These are phyloP conservation scores for Fusarium sp. DNA, from an alignment of 2,329 filamentous ascomycete genomes.

Conservation along the genomic window DNA sequence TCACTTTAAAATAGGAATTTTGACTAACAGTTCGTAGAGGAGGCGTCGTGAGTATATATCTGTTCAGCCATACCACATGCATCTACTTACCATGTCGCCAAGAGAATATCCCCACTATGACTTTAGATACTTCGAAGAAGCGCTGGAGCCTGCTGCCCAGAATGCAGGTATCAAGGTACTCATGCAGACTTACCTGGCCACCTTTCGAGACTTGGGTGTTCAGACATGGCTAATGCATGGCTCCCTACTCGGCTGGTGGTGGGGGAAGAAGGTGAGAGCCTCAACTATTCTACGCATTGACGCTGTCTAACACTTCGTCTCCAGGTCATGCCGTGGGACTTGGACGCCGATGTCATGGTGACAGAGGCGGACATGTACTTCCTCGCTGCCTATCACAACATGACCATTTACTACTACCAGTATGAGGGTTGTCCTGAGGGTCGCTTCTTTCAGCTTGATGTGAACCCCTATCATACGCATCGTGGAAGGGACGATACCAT, in stretches of 20 bases:
- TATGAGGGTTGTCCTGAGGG: conserved; percentile 56
- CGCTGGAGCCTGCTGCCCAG: conserved; percentile 69
- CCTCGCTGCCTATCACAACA: conserved; percentile 78
- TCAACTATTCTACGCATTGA: neutral
- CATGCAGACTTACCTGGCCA: conserved; percentile 79
- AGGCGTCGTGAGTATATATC: conserved; percentile 40
- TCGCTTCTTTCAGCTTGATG: conserved; percentile 64
- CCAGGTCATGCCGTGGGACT: conserved; percentile 82
- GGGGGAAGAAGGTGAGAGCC: conserved; percentile 70
- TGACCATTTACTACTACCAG: conserved; percentile 62
- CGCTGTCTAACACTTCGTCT: conserved; percentile 16
- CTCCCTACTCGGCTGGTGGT: conserved; percentile 91
- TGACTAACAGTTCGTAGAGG: conserved; percentile 31
- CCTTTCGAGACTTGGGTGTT: conserved; percentile 74
- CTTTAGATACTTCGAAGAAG: conserved; percentile 56
- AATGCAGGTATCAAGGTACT: conserved; percentile 75
- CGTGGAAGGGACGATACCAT: conserved; percentile 56
- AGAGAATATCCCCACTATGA: conserved; percentile 55
- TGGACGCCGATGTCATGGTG: conserved; percentile 83
- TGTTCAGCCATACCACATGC: neutral
- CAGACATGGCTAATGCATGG: conserved; percentile 90
- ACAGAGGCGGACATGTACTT: conserved; percentile 75
- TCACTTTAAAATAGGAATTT: accelerated
- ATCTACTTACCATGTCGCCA: conserved; percentile 28
- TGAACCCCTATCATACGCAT: conserved; percentile 61